A percentile compares a stretch with the other conserved stretches of the same genome.
Conservation (phyloP, 345 rosid species). For the Mercurialis annua region DNA sequence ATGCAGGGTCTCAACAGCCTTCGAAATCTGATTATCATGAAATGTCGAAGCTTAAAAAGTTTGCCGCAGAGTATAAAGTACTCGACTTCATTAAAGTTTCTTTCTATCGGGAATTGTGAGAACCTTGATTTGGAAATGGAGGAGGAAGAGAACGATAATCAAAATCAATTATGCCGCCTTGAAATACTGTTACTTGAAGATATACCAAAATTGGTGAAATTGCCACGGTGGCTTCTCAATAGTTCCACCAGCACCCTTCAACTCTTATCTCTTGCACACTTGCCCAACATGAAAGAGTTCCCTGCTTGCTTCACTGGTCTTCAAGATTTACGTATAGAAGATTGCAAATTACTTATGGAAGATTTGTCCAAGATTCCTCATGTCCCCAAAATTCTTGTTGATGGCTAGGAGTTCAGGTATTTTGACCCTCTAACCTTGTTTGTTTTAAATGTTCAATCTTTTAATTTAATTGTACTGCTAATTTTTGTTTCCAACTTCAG, state of each 20-base stretch:
- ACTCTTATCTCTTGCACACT: not conserved
- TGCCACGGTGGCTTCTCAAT: not conserved
- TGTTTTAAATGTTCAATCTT: too few relatives aligned
- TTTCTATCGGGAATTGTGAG: slow-evolving; percentile 12
- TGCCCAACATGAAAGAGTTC: not conserved
- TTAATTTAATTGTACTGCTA: too few relatives aligned
- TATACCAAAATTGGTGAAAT: not conserved
- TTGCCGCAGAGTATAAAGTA: slow-evolving; percentile 17
- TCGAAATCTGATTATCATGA: slow-evolving; percentile 5
- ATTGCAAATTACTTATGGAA: not conserved
- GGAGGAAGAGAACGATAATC: not conserved
- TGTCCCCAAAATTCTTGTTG: not conserved
- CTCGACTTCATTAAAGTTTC: slow-evolving; percentile 15
- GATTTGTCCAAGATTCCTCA: slow-evolving; percentile 7
- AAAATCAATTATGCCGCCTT: too few relatives aligned
- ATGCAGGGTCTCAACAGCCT: slow-evolving; percentile 16
- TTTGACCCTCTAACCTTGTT: too few relatives aligned
- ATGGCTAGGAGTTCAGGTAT: too few relatives aligned
- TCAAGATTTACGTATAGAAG: not conserved
- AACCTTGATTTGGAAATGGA: slow-evolving; percentile 17
- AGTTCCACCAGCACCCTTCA: not conserved
- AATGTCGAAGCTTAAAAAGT: slow-evolving; percentile 13
- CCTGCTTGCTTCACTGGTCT: not conserved
- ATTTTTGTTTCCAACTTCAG: too few relatives aligned
- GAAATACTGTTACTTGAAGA: not conserved